Evolutionary conservation across 768 basidiomycete species (phyloP).

Genomic region (Podaxis carcinomalis): DNA sequence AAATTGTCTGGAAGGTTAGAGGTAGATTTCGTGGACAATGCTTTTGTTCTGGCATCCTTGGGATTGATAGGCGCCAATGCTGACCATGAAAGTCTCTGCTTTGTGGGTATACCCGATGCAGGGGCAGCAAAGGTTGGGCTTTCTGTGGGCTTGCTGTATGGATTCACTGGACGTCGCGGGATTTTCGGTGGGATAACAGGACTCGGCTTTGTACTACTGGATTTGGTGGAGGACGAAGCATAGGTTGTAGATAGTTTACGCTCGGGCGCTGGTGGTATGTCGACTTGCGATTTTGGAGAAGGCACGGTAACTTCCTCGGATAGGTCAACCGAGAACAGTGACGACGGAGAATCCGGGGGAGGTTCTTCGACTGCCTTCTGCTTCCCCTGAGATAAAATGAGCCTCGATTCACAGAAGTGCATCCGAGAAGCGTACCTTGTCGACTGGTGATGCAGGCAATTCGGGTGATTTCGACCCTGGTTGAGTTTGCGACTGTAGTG

Average conservation of each 20-base stretch:
- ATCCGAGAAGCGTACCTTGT: neutral
- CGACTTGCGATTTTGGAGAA: neutral
- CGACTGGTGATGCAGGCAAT: neutral
- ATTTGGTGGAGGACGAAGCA: neutral
- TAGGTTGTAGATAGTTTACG: neutral
- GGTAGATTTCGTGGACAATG: constrained; percentile 8
- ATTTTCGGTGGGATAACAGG: constrained; percentile 11
- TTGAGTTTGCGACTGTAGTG: neutral
- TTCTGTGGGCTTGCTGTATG: constrained; percentile 18
- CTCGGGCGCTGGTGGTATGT: neutral
- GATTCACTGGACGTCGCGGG: constrained; percentile 17
- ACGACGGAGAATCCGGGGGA: constrained; percentile 9
- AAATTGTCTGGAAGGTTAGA: constrained; percentile 5
- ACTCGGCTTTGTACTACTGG: neutral
- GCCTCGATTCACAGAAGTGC: neutral
- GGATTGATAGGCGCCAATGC: constrained; percentile 33
- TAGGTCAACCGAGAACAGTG: constrained; percentile 8
- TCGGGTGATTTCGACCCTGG: neutral
- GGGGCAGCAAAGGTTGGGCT: constrained; percentile 13
- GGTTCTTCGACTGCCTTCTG: neutral
- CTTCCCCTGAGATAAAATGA: constrained; percentile 3
- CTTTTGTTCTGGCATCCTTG: constrained; percentile 23
- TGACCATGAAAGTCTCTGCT: constrained; percentile 41
- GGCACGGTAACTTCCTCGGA: constrained; percentile 4
- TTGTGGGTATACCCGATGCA: constrained; percentile 42